These are phyloP conservation scores for Apium graveolens DNA, from an alignment of 129 eudicot genomes.

Conservation along the genomic window DNA sequence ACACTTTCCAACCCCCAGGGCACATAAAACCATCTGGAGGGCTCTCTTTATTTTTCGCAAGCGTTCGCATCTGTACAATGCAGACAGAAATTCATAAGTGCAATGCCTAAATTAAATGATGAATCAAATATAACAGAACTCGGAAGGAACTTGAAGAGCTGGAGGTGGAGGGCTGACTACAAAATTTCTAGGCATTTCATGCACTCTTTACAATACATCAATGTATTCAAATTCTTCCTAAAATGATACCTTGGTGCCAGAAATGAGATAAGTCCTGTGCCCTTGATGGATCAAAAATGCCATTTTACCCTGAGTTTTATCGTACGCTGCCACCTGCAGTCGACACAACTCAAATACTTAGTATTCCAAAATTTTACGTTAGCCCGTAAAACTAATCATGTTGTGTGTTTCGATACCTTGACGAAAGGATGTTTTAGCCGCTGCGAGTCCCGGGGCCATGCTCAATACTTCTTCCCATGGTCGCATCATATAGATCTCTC, in stretches of 20 bases:
- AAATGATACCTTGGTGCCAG: conserved; percentile 82
- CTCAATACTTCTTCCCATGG: conserved; percentile 90
- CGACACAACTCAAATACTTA: conserved; percentile 1
- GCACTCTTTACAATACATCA: background rate
- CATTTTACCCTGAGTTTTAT: conserved; percentile 71
- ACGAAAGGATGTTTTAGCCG: conserved; percentile 88
- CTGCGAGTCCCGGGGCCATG: conserved; percentile 99
- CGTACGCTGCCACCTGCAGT: conserved; percentile 90
- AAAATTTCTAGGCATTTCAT: background rate
- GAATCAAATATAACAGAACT: background rate
- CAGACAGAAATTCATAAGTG: background rate
- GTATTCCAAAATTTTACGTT: background rate
- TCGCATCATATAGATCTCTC: conserved; percentile 91
- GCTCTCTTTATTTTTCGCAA: conserved; percentile 77
- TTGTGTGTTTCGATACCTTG: conserved; percentile 38
- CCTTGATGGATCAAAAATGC: conserved; percentile 94
- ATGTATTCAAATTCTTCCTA: background rate
- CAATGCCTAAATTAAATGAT: background rate
- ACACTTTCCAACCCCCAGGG: conserved; percentile 94
- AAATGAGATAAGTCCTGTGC: conserved; percentile 82
- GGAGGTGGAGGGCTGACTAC: background rate
- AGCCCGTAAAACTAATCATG: background rate
- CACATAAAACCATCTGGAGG: conserved; percentile 99
- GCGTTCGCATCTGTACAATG: conserved; percentile 72
- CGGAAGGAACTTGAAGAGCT: background rate